A percentile compares a stretch with the other conserved stretches of the same genome.
Conservation (phyloP, 345 rosid species). For the Salix suchowensis region DNA sequence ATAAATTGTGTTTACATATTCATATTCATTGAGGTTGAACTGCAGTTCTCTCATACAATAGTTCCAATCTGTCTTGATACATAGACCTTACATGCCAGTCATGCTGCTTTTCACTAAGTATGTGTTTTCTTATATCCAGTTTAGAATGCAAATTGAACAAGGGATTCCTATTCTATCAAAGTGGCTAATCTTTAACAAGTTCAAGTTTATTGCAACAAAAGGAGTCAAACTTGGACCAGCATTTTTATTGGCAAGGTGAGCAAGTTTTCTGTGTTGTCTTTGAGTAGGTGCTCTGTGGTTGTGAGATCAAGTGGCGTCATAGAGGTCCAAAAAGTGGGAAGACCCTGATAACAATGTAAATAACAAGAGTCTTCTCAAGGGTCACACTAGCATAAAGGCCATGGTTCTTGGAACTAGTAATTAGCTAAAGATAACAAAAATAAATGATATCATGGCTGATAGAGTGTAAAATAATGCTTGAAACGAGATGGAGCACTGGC, state of each 20-base stretch:
- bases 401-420: not conserved
- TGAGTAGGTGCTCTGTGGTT: constrained; percentile 2
- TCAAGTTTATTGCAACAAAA: constrained; percentile 77
- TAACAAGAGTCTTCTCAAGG: not conserved
- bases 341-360: not conserved
- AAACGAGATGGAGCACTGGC: not conserved
- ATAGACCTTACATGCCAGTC: not conserved
- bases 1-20: not conserved
- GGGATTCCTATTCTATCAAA: constrained; percentile 85
- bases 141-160: constrained; percentile 85
- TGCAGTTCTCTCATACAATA: not conserved
- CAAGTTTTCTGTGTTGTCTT: constrained; percentile 4
- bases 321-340: not conserved
- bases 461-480: not conserved
- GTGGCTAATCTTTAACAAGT: constrained; percentile 90
- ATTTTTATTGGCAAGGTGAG: constrained; percentile 82
- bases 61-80: constrained; percentile 1
- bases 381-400: not conserved
- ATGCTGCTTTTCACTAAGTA: constrained; percentile 5
- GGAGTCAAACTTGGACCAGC: constrained; percentile 87
- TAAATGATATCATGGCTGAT: not conserved
- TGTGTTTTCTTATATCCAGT: constrained; percentile 44
- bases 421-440: not conserved
- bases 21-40: not conserved
- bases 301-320: not conserved